These are phyloP conservation scores for Fusarium burgessii DNA, from an alignment of 2,329 filamentous ascomycete species.

Conservation along the genomic window DNA sequence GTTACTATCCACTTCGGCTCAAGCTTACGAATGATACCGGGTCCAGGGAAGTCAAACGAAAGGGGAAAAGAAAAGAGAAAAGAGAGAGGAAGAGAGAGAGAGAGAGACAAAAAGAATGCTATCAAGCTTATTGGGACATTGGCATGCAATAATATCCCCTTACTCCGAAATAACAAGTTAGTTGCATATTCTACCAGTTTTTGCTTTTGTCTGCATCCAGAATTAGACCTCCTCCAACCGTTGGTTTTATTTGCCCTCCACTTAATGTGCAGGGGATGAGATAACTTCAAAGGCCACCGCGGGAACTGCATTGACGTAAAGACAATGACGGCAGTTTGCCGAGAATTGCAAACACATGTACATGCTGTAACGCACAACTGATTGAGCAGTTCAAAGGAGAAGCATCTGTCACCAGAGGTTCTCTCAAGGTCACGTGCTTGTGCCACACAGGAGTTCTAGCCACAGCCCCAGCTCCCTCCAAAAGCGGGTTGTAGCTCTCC, in stretches of 20 bases:
- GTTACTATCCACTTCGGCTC: neutral
- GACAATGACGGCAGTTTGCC: neutral
- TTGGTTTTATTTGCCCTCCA: neutral
- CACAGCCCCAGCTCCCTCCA: conserved; percentile 13
- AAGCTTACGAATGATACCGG: neutral
- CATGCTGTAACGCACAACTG: neutral
- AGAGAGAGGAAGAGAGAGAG: too few species aligned
- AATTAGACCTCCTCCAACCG: neutral
- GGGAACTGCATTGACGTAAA: neutral
- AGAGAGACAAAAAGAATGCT: neutral
- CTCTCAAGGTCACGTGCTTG: neutral
- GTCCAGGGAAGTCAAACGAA: neutral
- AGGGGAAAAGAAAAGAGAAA: neutral
- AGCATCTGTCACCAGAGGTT: neutral
- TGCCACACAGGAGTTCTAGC: conserved; percentile 19
- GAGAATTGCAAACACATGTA: neutral
- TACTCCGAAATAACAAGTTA: neutral
- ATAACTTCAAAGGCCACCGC: neutral
- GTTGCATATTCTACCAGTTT: neutral
- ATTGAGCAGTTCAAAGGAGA: neutral
- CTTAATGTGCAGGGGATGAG: neutral
- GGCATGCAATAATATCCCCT: conserved; percentile 1
- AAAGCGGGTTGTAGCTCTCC: conserved; percentile 14
- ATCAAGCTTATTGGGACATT: neutral
- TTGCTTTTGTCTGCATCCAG: conserved; percentile 19